Evolutionary conservation across 2,329 filamentous ascomycete genomes (phyloP).

Genomic region (Fusarium nematophilum): DNA sequence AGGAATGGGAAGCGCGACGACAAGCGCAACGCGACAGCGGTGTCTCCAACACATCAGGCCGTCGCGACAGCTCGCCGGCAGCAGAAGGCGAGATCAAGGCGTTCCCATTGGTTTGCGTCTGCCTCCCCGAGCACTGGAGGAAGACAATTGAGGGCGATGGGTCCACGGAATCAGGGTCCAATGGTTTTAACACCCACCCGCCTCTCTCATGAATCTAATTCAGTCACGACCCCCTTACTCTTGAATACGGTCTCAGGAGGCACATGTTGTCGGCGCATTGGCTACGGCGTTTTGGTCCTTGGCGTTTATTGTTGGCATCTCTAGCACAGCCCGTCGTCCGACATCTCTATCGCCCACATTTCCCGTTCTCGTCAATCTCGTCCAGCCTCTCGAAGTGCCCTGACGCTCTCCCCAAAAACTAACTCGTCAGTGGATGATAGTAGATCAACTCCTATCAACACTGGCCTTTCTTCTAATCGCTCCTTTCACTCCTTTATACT

Average conservation of each 20-base stretch:
- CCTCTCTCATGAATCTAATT: conserved; percentile 42
- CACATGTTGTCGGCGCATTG: conserved; percentile 46
- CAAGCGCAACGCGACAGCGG: conserved; percentile 91
- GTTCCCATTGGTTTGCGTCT: conserved; percentile 96
- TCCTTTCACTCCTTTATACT: conserved; percentile 16
- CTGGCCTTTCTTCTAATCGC: conserved; percentile 5
- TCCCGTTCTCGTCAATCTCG: conserved; percentile 11
- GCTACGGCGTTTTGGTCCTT: conserved; percentile 52
- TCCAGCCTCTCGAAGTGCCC: conserved; percentile 5
- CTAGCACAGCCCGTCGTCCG: conserved; percentile 20
- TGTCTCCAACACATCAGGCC: conserved; percentile 82
- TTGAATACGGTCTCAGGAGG: conserved; percentile 43
- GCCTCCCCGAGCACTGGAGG: conserved; percentile 93
- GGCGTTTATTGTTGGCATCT: conserved; percentile 33
- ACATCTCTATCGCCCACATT: conserved; percentile 23
- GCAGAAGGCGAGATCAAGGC: conserved; percentile 89
- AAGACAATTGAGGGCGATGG: conserved; percentile 95
- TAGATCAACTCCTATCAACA: conserved; percentile 3
- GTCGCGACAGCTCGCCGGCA: conserved; percentile 70
- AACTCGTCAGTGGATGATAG: neutral
- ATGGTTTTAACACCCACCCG: conserved; percentile 41
- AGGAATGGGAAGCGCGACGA: conserved; percentile 85
- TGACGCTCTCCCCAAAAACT: too few relatives aligned
- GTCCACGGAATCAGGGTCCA: conserved; percentile 72
- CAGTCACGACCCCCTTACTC: conserved; percentile 38